Conservation (phyloP, 208 protist genomes). For the Crithidia brevicula region DNA sequence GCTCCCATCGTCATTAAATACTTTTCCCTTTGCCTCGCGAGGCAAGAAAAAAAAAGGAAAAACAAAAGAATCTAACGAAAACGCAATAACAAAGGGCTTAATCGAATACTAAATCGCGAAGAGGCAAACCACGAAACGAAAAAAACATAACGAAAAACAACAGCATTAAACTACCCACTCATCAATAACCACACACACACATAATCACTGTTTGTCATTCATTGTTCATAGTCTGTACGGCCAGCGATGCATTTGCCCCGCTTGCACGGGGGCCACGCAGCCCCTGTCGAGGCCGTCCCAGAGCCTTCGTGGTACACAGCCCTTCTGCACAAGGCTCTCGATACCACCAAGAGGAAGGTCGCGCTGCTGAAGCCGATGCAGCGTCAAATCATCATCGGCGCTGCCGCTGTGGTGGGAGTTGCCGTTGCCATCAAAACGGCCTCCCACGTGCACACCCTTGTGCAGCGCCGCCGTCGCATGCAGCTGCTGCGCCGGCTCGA, state of each 20-base stretch:
- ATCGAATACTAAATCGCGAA: no score
- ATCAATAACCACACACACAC: no score
- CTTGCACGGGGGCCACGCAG: neutral
- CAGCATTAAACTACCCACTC: no score
- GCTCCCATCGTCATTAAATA: no score
- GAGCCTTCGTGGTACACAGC: neutral
- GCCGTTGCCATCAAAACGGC: slow-evolving; percentile 33
- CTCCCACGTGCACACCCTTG: slow-evolving; percentile 33
- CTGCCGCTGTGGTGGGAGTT: slow-evolving; percentile 37
- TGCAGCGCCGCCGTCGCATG: slow-evolving; percentile 31
- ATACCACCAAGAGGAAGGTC: neutral
- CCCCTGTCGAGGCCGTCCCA: neutral
- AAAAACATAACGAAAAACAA: no score
- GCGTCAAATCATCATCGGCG: slow-evolving; percentile 31
- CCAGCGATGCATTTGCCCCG: neutral
- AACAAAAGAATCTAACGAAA: no score
- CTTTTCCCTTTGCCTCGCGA: no score
- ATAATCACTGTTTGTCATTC: no score
- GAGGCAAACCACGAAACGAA: no score
- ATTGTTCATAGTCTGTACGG: neutral
- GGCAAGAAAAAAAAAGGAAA: no score
- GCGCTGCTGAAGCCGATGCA: slow-evolving; percentile 14
- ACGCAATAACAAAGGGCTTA: no score
- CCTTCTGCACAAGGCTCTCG: neutral
- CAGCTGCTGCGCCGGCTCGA: slow-evolving; percentile 31